These are phyloP conservation scores for Phialophora verrucosa DNA, from an alignment of 2,329 filamentous ascomycete species.

Conservation along the genomic window DNA sequence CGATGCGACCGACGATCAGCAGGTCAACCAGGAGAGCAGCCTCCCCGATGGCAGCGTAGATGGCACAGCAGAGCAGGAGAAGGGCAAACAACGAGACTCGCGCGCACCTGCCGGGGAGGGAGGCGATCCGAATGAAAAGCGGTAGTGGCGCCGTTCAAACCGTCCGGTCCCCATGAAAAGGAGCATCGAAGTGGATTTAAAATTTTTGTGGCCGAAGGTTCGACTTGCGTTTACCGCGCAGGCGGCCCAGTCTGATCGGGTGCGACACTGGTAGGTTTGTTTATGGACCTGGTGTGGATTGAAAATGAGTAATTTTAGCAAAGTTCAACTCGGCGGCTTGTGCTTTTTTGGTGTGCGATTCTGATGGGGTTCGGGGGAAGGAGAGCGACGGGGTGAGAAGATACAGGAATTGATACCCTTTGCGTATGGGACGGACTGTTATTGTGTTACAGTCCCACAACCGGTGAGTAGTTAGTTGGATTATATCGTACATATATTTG, in stretches of 20 bases:
- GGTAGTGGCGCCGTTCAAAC: background rate
- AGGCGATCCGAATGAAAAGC: background rate
- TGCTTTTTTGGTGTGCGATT: background rate
- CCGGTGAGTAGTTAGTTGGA: background rate
- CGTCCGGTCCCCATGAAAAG: background rate
- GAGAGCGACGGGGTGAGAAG: background rate
- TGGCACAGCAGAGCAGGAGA: background rate
- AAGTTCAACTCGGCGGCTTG: background rate
- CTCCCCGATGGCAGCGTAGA: background rate
- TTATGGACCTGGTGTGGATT: background rate
- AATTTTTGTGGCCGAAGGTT: background rate
- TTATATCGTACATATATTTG: background rate
- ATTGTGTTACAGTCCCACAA: background rate
- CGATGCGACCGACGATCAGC: conserved; percentile 4
- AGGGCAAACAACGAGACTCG: conserved; percentile 4
- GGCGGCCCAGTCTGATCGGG: background rate
- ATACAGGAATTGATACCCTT: background rate
- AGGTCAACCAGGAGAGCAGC: background rate
- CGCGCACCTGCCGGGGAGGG: background rate
- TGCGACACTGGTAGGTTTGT: background rate
- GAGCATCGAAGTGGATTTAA: background rate
- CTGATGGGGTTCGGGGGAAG: background rate
- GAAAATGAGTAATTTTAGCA: background rate
- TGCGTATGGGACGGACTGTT: background rate
- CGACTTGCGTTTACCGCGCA: background rate